Conservation (phyloP, 2,329 filamentous ascomycete species). For the Aspergillus tubingensis region DNA sequence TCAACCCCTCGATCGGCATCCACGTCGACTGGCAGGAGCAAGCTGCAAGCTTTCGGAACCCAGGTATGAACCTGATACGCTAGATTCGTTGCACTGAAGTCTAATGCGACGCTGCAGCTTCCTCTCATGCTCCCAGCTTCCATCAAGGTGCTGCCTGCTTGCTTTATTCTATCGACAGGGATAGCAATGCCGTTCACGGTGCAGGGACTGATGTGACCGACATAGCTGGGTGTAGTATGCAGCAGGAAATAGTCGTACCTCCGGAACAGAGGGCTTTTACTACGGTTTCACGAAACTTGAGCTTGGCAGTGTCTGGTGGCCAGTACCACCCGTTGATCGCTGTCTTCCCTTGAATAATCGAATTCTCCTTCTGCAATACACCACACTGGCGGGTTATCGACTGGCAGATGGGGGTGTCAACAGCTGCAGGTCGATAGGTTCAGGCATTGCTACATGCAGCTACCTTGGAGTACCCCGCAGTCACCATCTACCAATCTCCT, state of each 20-base stretch:
- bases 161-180: no score
- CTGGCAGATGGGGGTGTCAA: background rate
- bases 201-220: background rate
- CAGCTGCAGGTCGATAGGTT: background rate
- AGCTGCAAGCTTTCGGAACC: background rate
- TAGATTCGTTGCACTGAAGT: background rate
- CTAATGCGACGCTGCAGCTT: background rate
- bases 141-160: no score
- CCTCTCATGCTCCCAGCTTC: no score
- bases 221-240: background rate
- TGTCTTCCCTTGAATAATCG: background rate
- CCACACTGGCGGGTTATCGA: background rate
- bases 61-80: background rate
- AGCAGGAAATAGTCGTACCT: background rate
- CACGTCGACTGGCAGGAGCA: background rate
- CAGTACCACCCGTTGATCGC: background rate
- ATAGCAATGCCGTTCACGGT: background rate
- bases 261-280: background rate
- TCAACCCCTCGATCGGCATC: background rate
- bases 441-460: constrained; percentile 9
- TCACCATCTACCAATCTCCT: background rate
- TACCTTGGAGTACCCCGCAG: background rate
- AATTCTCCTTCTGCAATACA: background rate
- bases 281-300: background rate
- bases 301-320: background rate